Conservation (phyloP, 208 protist genomes). For the Trypanosoma brucei region DNA sequence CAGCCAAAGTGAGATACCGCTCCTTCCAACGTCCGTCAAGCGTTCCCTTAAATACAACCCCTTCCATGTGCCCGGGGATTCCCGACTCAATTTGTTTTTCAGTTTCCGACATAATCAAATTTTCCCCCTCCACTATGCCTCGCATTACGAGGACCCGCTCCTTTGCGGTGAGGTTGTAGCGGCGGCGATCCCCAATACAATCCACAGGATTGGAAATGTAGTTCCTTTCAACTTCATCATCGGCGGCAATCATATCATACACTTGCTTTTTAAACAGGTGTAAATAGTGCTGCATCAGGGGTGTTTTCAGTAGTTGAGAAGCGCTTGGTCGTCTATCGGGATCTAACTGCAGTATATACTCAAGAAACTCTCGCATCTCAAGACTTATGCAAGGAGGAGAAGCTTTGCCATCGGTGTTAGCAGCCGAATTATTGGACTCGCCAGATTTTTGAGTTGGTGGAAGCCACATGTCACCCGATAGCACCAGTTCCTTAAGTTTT, state of each 20-base stretch:
- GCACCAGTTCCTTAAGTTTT: constrained; percentile 55
- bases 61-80: constrained; percentile 44
- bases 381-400: constrained; percentile 33
- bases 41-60: constrained; percentile 77
- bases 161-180: constrained; percentile 33
- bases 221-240: constrained; percentile 33
- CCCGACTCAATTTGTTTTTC: constrained; percentile 41
- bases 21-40: constrained; percentile 81
- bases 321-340: constrained; percentile 64
- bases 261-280: constrained; percentile 71
- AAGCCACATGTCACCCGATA: constrained; percentile 44
- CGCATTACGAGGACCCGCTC: constrained; percentile 42
- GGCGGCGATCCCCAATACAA: constrained; percentile 11
- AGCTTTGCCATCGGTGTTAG: constrained; percentile 1
- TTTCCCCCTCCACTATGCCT: constrained; percentile 63
- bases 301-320: constrained; percentile 64
- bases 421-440: not conserved
- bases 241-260: constrained; percentile 34
- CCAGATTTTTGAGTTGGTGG: constrained; percentile 30
- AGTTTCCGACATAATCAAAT: constrained; percentile 34
- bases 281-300: constrained; percentile 80
- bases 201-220: constrained; percentile 26
- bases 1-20: constrained; percentile 53
- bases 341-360: constrained; percentile 51
- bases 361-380: constrained; percentile 78